Conservation (phyloP, 2,329 filamentous ascomycete species). For the Aspergillus calidoustus region DNA sequence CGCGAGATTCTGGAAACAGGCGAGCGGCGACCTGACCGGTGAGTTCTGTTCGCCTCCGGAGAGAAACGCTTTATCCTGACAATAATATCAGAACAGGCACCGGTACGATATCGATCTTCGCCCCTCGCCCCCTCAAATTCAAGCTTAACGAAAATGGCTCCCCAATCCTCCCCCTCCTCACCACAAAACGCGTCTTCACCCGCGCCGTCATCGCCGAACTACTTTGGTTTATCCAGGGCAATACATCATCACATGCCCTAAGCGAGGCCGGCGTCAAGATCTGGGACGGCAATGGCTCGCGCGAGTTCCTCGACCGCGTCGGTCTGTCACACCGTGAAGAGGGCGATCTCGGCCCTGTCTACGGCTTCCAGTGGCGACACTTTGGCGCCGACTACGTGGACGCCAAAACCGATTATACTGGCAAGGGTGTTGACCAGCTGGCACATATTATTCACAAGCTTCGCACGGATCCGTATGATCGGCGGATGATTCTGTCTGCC, state of each 20-base stretch:
- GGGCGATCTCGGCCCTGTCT: slow-evolving; percentile 92
- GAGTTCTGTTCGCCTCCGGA: background rate
- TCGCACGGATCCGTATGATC: slow-evolving; percentile 80
- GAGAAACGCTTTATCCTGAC: background rate
- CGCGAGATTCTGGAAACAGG: slow-evolving; percentile 79
- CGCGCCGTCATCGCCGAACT: slow-evolving; percentile 89
- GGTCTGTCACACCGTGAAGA: slow-evolving; percentile 80
- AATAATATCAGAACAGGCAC: slow-evolving; percentile 69
- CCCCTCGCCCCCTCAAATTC: slow-evolving; percentile 85
- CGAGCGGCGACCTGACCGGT: slow-evolving; percentile 83
- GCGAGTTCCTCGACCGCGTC: slow-evolving; percentile 84
- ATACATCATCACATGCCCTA: slow-evolving; percentile 78
- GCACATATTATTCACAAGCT: slow-evolving; percentile 89
- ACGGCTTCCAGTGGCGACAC: slow-evolving; percentile 98
- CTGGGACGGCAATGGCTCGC: slow-evolving; percentile 96
- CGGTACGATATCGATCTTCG: slow-evolving; percentile 87
- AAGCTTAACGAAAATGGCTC: slow-evolving; percentile 65
- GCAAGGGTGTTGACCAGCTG: slow-evolving; percentile 90
- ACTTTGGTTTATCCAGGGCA: slow-evolving; percentile 91
- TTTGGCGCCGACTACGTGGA: slow-evolving; percentile 91
- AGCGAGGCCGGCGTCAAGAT: slow-evolving; percentile 86
- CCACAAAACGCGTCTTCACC: slow-evolving; percentile 94
- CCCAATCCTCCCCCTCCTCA: slow-evolving; percentile 86
- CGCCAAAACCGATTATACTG: slow-evolving; percentile 78
- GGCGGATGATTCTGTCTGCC: slow-evolving; percentile 85